phyloP scores from a whole-genome alignment of 495 filamentous ascomycete species.

The Penicillium chermesinum region DNA sequence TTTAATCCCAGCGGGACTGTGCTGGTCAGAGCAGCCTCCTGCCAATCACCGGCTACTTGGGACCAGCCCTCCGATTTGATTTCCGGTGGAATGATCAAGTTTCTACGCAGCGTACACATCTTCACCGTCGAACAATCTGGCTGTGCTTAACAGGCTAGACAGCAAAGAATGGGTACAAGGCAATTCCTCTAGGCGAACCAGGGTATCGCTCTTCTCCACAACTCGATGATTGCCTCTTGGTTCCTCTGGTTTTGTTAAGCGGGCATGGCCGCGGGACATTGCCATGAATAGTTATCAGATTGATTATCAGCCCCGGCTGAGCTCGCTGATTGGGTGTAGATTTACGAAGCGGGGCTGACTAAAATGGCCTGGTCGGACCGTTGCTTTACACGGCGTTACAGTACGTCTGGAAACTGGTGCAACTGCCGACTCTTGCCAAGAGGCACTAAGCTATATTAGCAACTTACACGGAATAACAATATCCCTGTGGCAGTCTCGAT shows the following conservation, averaged over 20 bases:
- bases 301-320: constrained; percentile 1
- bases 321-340: too few relatives aligned
- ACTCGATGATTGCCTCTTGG: neutral
- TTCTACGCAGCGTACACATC: too few relatives aligned
- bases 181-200: too few relatives aligned
- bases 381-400: too few relatives aligned
- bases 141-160: too few relatives aligned
- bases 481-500: constrained; percentile 2
- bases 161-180: too few relatives aligned
- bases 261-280: neutral
- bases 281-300: constrained; percentile 3
- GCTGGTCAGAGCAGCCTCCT: neutral
- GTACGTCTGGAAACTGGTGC: constrained; percentile 4
- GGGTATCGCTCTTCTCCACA: too few relatives aligned
- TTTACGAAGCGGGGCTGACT: too few relatives aligned
- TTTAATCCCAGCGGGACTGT: neutral
- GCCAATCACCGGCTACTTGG: constrained; percentile 1
- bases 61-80: too few relatives aligned
- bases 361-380: too few relatives aligned
- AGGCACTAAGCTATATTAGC: neutral
- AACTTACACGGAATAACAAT: neutral
- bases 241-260: neutral
- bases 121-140: too few relatives aligned
- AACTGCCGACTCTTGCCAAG: constrained; percentile 2
- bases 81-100: neutral